Evolutionary conservation across 2,329 filamentous ascomycete genomes (phyloP), one percentile per base, ranked within the genome.

Genomic region (Cladosporium velox): DNA sequence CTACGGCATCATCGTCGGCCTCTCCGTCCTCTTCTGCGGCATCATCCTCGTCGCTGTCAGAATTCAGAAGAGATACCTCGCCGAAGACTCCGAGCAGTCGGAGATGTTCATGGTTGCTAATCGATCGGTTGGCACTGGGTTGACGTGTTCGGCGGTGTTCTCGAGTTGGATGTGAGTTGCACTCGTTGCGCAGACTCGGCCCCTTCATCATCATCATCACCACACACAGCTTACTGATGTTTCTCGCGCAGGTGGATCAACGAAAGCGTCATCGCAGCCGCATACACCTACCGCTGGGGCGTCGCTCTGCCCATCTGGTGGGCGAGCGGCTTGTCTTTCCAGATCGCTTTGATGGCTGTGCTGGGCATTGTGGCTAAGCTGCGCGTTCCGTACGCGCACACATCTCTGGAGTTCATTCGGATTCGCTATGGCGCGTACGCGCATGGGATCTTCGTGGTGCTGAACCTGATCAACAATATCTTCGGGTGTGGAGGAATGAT

Each of bases 341-440:
- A 84, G 71, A 83, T 84, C 64, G 81, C 81, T 5, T 72, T 84
- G 38, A 84, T 85, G 79, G 81, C 82, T 1, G 77, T 78, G 0
- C 74, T 85, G 0, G 83, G 82, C 4, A 81, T 85, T 7, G 72
- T 83, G 54, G 80, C 80, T 14, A 85, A 84, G 70, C 77, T 84
- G 38, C 74, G 82, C 47, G 81, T 84, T 0, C 83, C 83, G 0
- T 82, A 83, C 65, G 83, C 83, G 0, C 82, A 84, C 65, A 84
- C 83, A 0, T 83, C 80, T 2, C 76, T 84, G 1, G 83, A 84
- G 68, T 83, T 85, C 54, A 80, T 84, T 47, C 77, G 77, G 4
- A 80, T 80, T 74, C 64, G 73, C 62, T 73, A 75, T 58, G 73
- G 73, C 12, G 69, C 54, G 10, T 69, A 66, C 54, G 72, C 66